Base-by-base conservation (phyloP, 75 land plant genomes). In the Larix kaempferi region DNA sequence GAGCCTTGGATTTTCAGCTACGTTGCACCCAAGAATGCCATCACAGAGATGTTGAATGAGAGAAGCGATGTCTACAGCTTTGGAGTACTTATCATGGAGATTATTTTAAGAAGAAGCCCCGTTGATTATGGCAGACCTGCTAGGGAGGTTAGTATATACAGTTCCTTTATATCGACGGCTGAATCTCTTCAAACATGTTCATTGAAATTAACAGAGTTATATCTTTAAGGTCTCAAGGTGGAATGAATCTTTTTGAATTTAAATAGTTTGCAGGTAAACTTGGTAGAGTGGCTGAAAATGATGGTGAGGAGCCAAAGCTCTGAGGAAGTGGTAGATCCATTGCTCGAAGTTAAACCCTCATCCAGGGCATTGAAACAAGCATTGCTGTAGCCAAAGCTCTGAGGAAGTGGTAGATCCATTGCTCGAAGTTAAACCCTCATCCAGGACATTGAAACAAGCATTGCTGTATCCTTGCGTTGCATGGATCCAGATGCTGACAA, bases 21-120 rank as follows among this genome's bases (percentile, higher is more conserved):
- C 83, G 95, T 93, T n/a, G 95, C 95, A 73, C 95, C 93, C 3
- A 93, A 93, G 75, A 91, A 93, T 87, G 95, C 95, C 26, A 93
- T 86, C 76, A 93, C 95, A 63, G 93, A 93, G 22, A 85, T 93
- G 91, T 83, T 93, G 81, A 93, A 87, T 77, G 93, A 93, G 75
- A 87, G 86, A 81, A 93, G 95, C 63, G 95, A 93, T 82, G 95
- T 93, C 7, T 93, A 93, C 66, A 91, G 95, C 79, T 93, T 89
- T 89, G 95, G 95, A 13, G 92, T 93, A 64, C 88, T 93, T 21
- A 78, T 93, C 10, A 91, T 93, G 93, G 95, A 93, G 76, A 81
- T 91, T 26, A 90, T 93, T 59, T 81, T 93, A 35, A 87, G 95
- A n/a, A n/a, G n/a, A 76, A 92, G 89, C 58, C 95, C 91, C 22